A percentile compares a stretch with the other conserved stretches of the same genome.
Conservation (phyloP, 2,329 filamentous ascomycete genomes). For the Cytospora piceae region DNA sequence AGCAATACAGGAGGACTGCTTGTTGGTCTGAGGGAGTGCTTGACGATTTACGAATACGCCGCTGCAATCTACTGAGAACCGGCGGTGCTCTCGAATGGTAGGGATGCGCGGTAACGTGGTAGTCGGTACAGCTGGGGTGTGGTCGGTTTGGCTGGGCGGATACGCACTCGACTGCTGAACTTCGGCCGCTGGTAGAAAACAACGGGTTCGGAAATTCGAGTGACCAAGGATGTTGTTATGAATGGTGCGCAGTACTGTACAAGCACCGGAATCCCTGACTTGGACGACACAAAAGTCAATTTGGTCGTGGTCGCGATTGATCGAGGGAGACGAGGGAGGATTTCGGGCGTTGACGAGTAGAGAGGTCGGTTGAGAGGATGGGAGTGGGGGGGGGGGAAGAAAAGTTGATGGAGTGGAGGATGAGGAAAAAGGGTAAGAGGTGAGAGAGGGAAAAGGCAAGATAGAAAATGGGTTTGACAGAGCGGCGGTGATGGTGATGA, state of each 20-base stretch:
- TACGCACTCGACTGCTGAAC: slow-evolving; percentile 13
- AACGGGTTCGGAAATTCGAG: not conserved
- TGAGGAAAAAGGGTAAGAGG: slow-evolving; percentile 21
- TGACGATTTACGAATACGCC: slow-evolving; percentile 18
- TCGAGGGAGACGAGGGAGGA: slow-evolving; percentile 24
- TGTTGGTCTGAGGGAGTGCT: slow-evolving; percentile 14
- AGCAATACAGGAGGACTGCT: not conserved
- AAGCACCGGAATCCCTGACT: slow-evolving; percentile 37
- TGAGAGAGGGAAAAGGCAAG: slow-evolving; percentile 16
- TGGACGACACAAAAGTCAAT: slow-evolving; percentile 46
- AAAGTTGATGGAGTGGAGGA: slow-evolving; percentile 25
- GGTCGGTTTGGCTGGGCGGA: slow-evolving; percentile 8
- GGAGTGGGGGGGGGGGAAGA: slow-evolving; percentile 22
- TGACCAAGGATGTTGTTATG: slow-evolving; percentile 27
- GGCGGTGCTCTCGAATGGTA: not conserved
- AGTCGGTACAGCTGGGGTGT: slow-evolving; percentile 2
- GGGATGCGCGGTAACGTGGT: slow-evolving; percentile 12
- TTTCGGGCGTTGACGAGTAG: slow-evolving; percentile 28
- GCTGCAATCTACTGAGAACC: slow-evolving; percentile 9
- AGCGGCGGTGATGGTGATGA: slow-evolving; percentile 18
- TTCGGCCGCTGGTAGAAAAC: slow-evolving; percentile 6
- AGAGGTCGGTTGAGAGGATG: slow-evolving; percentile 12
- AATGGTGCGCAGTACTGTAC: slow-evolving; percentile 19
- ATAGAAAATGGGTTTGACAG: not conserved
- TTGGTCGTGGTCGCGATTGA: slow-evolving; percentile 38